Evolutionary conservation across 768 basidiomycete genomes (phyloP).

Genomic region (Leucocoprinus birnbaumii): DNA sequence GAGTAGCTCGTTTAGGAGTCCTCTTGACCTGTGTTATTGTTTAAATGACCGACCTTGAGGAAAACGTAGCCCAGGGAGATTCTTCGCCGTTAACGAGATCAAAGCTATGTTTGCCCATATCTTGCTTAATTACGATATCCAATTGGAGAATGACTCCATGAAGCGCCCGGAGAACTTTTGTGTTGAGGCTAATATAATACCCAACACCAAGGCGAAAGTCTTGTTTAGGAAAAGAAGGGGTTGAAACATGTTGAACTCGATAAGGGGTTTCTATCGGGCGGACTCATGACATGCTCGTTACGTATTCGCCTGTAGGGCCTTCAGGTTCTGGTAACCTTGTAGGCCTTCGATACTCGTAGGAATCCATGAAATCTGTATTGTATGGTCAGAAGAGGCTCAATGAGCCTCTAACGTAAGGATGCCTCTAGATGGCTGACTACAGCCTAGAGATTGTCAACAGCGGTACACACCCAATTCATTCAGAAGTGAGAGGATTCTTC

Average conservation of each 20-base stretch:
- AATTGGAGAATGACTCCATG: slow-evolving; percentile 13
- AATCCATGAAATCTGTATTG: too few species aligned
- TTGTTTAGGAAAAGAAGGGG: slow-evolving; percentile 12
- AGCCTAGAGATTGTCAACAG: too few species aligned
- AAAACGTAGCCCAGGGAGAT: slow-evolving; percentile 32
- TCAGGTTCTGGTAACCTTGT: too few species aligned
- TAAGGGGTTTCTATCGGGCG: background rate
- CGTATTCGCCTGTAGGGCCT: too few species aligned
- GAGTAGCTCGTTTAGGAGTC: background rate
- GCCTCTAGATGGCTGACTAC: too few species aligned
- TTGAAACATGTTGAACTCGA: background rate
- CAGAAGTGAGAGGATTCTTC: too few species aligned
- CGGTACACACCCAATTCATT: too few species aligned
- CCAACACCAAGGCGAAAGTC: slow-evolving; percentile 6
- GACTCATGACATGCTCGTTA: too few species aligned
- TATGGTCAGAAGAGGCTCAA: too few species aligned
- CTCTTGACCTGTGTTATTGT: background rate
- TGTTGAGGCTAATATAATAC: background rate
- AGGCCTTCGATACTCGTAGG: too few species aligned
- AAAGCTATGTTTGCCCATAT: slow-evolving; percentile 35
- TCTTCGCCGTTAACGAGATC: slow-evolving; percentile 36
- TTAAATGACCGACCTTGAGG: background rate
- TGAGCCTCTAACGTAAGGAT: too few species aligned
- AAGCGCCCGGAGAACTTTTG: slow-evolving; percentile 1
- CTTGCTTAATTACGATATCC: slow-evolving; percentile 35